Percentiles rank a stretch among this genome's conserved stretches.
phyloP scores from a whole-genome alignment of 2,329 filamentous ascomycete species.

The Cryphonectria naterciae region DNA sequence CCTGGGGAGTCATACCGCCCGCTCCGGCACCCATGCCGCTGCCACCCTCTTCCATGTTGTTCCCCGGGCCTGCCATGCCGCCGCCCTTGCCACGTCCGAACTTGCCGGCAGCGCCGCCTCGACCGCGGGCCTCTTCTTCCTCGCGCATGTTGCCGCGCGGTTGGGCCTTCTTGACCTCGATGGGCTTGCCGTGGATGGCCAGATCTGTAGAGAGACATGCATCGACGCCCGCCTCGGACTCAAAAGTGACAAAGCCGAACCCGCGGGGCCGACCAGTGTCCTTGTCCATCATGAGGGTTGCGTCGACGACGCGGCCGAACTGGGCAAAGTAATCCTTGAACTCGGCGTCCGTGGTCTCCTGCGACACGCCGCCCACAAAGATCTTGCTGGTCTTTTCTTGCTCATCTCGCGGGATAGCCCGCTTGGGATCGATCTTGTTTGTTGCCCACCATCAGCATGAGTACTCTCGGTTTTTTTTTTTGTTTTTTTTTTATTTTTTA shows the following conservation, averaged over 20 bases:
- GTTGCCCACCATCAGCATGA: constrained; percentile 14
- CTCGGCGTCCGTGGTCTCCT: constrained; percentile 94
- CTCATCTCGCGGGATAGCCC: constrained; percentile 94
- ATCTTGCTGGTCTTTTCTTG: constrained; percentile 99
- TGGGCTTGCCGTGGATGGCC: constrained; percentile 92
- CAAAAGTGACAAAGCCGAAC: constrained; percentile 98
- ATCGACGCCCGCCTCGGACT: constrained; percentile 93
- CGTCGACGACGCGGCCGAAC: constrained; percentile 94
- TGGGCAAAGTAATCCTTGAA: constrained; percentile 97
- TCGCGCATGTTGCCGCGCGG: constrained; percentile 92
- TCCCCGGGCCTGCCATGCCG: constrained; percentile 47
- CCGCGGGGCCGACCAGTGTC: constrained; percentile 95
- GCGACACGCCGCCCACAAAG: constrained; percentile 95
- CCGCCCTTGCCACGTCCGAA: constrained; percentile 54
- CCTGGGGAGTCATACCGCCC: constrained; percentile 81
- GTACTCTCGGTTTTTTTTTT: background rate
- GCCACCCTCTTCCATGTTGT: constrained; percentile 40
- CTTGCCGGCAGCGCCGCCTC: constrained; percentile 63
- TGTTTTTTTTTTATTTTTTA: no score
- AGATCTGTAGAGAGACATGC: constrained; percentile 83
- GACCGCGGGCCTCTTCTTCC: constrained; percentile 75
- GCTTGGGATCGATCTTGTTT: constrained; percentile 90
- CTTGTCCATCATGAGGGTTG: constrained; percentile 99
- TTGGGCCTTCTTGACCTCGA: constrained; percentile 98
- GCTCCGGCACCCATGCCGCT: constrained; percentile 36